phyloP scores from a whole-genome alignment of 495 filamentous ascomycete species.

The Rhypophila decipiens region DNA sequence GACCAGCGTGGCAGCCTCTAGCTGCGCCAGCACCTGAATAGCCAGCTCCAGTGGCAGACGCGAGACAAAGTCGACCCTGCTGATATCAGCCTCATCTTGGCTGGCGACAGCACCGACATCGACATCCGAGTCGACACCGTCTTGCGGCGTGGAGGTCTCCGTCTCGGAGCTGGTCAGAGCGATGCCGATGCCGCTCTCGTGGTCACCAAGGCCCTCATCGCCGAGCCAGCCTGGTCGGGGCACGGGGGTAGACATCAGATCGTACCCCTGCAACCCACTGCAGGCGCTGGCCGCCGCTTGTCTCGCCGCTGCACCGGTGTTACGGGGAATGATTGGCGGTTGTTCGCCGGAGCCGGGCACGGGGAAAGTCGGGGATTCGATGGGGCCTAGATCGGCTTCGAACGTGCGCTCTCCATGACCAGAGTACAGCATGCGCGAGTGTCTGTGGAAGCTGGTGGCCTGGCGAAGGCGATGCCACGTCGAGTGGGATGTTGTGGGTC shows the following conservation, averaged over 20 bases:
- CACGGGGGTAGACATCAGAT: constrained; percentile 33
- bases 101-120: constrained; percentile 28
- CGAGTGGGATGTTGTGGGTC: constrained; percentile 41
- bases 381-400: constrained; percentile 21
- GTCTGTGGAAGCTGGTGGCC: constrained; percentile 41
- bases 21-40: constrained; percentile 61
- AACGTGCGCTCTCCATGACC: constrained; percentile 28
- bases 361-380: constrained; percentile 33
- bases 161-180: constrained; percentile 49
- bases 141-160: constrained; percentile 27
- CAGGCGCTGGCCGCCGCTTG: constrained; percentile 59
- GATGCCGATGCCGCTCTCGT: constrained; percentile 77
- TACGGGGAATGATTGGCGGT: constrained; percentile 48
- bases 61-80: constrained; percentile 57
- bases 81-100: constrained; percentile 33
- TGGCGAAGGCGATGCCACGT: constrained; percentile 44
- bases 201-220: constrained; percentile 46
- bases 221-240: constrained; percentile 26
- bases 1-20: constrained; percentile 60
- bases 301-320: constrained; percentile 61
- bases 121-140: constrained; percentile 24
- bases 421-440: constrained; percentile 33
- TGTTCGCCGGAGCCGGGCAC: constrained; percentile 42
- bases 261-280: constrained; percentile 49
- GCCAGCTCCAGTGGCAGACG: constrained; percentile 65